These are phyloP conservation scores for Asterochloris erici DNA, from an alignment of 139 green algal genomes.

Conservation along the genomic window DNA sequence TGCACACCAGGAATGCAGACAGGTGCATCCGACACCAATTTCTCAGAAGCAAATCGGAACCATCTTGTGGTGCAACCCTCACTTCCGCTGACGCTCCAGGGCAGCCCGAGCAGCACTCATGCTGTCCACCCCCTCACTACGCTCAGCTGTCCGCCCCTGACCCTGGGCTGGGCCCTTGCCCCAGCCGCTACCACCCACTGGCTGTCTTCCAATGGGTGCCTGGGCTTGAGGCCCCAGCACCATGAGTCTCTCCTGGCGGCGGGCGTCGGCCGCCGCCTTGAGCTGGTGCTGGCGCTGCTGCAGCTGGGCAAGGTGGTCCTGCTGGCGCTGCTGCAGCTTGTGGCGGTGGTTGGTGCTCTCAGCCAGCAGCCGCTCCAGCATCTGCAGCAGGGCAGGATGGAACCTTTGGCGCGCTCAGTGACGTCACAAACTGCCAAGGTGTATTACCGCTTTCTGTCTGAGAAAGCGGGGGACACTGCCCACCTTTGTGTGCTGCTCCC, in stretches of 20 bases:
- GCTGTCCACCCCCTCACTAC: too few relatives aligned
- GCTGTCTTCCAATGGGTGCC: neutral
- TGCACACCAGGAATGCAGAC: too few relatives aligned
- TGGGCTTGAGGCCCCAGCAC: neutral
- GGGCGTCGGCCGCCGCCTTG: neutral
- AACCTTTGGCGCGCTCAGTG: too few relatives aligned
- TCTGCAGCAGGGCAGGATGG: neutral
- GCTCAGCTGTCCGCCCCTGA: too few relatives aligned
- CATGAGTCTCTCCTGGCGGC: slow-evolving; percentile 9
- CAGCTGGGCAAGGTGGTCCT: neutral
- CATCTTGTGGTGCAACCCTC: too few relatives aligned
- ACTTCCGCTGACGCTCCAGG: too few relatives aligned
- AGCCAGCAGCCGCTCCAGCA: slow-evolving; percentile 4
- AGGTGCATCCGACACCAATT: too few relatives aligned
- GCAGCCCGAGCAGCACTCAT: too few relatives aligned
- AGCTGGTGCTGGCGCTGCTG: slow-evolving; percentile 11
- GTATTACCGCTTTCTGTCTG: neutral
- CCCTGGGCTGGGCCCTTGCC: too few relatives aligned
- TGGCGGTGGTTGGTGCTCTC: slow-evolving; percentile 4
- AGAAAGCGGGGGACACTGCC: neutral
- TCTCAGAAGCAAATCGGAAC: too few relatives aligned
- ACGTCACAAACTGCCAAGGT: too few relatives aligned
- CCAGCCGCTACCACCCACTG: too few relatives aligned
- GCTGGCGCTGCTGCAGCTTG: neutral
- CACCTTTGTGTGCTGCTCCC: slow-evolving; percentile 13